Evolutionary conservation across 257 asterid species (phyloP), one percentile per base, ranked within the genome.

Genomic region (Nicotiana attenuata): DNA sequence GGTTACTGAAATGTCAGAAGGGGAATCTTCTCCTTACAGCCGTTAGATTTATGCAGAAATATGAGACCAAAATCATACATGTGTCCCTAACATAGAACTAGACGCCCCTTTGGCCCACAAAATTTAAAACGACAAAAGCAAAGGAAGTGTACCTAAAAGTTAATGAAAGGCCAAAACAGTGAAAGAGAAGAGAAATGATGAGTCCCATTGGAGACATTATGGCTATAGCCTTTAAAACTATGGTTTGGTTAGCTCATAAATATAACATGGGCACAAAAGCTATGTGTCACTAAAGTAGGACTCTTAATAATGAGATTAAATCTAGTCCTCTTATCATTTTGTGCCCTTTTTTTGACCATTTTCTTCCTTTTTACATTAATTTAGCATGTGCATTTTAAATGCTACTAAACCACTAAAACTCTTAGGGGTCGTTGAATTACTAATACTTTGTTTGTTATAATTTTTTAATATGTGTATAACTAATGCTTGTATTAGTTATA

Each of bases 171-270:
- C 82, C 87, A 81, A 64, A 45, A 35, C 6, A 65, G 84, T 65
- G 80, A 69, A 63, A 71, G 47, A 82, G 59, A 66, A 50, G 63
- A 35, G 84, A 73, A 64, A 79, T 33, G 15, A 69, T 50, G 41
- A 77, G 60, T 26, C 33, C 11, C 84, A 81, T 20, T 13, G 22
- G 17, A 41, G 50, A 5, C 29, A 68, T n/a, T 66, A 56, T 66
- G 20, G 29, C 19, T 10, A 68, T 69, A 38, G 83, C 87, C 85
- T 82, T 56, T 13, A 82, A 26, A 82, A 80, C 85, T 81, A 26
- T 65, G 83, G 84, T 78, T 76, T 14, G 86, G 87, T 86, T 63
- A 17, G 56, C 65, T 45, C 73, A 84, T 80, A 79, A 64, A 83
- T 81, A 68, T 71, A 10, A 78, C 79, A 83, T 84, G 88, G 79